Percentiles rank a stretch among this genome's conserved stretches.
Evolutionary conservation across 306 rosid species (phyloP).

Genomic region (Dalbergia cochinchinensis): DNA sequence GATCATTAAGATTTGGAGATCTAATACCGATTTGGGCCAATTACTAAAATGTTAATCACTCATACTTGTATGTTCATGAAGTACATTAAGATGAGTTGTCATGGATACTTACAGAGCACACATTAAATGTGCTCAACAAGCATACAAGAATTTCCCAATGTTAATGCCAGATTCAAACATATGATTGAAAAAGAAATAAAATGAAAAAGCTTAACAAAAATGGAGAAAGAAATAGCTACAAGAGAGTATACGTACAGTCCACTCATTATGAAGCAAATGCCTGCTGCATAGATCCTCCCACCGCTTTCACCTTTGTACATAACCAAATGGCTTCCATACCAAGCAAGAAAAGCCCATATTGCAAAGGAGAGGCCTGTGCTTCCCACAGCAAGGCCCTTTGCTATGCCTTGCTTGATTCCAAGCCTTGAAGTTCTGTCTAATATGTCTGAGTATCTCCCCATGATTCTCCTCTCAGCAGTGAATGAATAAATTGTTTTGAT

Average conservation of each 20-base stretch:
- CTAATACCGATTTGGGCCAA: slow-evolving; percentile 14
- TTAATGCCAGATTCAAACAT: not conserved
- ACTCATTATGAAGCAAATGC: slow-evolving; percentile 82
- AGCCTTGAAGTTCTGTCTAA: slow-evolving; percentile 71
- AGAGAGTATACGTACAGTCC: slow-evolving; percentile 74
- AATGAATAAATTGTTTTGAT: slow-evolving; percentile 81
- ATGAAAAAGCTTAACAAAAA: no score
- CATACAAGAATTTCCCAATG: no score
- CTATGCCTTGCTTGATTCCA: slow-evolving; percentile 90
- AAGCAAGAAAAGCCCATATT: slow-evolving; percentile 96
- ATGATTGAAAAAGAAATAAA: not conserved
- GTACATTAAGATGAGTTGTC: no score
- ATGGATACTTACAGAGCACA: no score
- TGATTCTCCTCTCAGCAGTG: slow-evolving; percentile 80
- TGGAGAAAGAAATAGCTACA: not conserved
- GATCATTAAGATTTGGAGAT: not conserved
- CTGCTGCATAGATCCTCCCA: slow-evolving; percentile 91
- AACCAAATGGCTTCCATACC: slow-evolving; percentile 96
- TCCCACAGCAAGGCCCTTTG: slow-evolving; percentile 91
- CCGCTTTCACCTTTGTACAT: slow-evolving; percentile 93
- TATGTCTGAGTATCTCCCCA: slow-evolving; percentile 67
- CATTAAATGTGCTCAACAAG: no score
- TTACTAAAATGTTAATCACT: not conserved
- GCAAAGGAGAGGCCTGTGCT: slow-evolving; percentile 83
- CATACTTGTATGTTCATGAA: no score